Evolutionary conservation across 2,329 filamentous ascomycete genomes (phyloP).

Genomic region (Fusarium beomiforme): DNA sequence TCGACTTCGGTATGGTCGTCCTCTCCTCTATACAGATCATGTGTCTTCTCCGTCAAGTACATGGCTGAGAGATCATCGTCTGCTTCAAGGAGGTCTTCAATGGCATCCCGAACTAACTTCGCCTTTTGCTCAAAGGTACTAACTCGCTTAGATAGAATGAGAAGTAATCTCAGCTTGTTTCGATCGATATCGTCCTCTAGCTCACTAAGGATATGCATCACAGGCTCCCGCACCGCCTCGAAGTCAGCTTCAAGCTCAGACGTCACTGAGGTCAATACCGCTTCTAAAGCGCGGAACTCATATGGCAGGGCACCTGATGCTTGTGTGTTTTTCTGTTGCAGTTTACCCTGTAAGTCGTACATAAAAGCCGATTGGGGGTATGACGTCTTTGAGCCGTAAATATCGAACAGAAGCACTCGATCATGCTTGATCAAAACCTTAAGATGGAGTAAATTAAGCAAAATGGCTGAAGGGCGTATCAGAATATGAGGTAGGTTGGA

Average conservation of each 20-base stretch:
- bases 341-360: slow-evolving; percentile 93
- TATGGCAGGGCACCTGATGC: slow-evolving; percentile 80
- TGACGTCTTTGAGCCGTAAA: slow-evolving; percentile 92
- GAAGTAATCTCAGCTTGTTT: slow-evolving; percentile 88
- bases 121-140: slow-evolving; percentile 98
- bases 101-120: slow-evolving; percentile 90
- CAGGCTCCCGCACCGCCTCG: slow-evolving; percentile 90
- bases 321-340: slow-evolving; percentile 77
- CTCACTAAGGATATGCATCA: slow-evolving; percentile 87
- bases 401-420: slow-evolving; percentile 93
- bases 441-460: slow-evolving; percentile 96
- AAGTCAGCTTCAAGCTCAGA: slow-evolving; percentile 93
- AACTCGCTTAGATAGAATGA: slow-evolving; percentile 94
- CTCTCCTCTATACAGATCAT: slow-evolving; percentile 76
- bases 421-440: slow-evolving; percentile 96
- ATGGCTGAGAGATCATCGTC: slow-evolving; percentile 95
- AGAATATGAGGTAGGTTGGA: slow-evolving; percentile 95
- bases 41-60: slow-evolving; percentile 91
- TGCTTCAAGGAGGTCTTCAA: slow-evolving; percentile 93
- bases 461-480: slow-evolving; percentile 89
- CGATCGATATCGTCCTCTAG: slow-evolving; percentile 97
- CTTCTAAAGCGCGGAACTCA: slow-evolving; percentile 95
- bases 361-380: slow-evolving; percentile 98
- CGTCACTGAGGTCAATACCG: slow-evolving; percentile 93
- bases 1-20: slow-evolving; percentile 97